Evolutionary conservation across 2,329 filamentous ascomycete species (phyloP), one percentile per base, ranked within the genome.

Genomic region (Hymenoscyphus fructigenus): DNA sequence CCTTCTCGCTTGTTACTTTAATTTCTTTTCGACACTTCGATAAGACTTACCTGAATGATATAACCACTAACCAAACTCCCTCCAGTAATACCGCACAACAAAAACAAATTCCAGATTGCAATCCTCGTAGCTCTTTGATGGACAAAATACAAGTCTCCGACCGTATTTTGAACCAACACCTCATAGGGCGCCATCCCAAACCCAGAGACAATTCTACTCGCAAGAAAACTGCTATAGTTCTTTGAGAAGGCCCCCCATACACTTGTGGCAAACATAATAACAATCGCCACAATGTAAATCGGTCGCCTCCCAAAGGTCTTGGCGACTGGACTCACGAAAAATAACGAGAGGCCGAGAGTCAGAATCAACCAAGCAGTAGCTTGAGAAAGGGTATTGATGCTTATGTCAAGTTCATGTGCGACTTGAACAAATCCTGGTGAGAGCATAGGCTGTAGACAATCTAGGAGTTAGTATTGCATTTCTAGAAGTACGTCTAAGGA

Each of bases 101-200:
- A 70, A 65, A 78, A 79, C 4, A 79, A 64, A 63, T 78, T 77
- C 76, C 76, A 80, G 73, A 6, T 76, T 74, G 28, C 61, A 47
- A 79, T 74, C 5, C 76, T 74, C 9, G 76, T 76, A 4, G 74
- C 79, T 38, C 79, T 75, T 67, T 81, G 75, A 67, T 81, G 79
- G 15, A 81, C 77, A 62, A 80, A 81, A 69, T 77, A 81, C 15
- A 81, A 64, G 65, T 81, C 79, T 1, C 75, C 77, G 41, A 81
- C 77, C 0, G 81, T 84, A 70, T 80, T 82, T 72, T 84, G 82
- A 4, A 85, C 81, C 5, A 85, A 73, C 2, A 83, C 78, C 68
- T 85, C 83, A 63, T 80, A 81, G 0, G 83, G 79, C 0, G 82
- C 81, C 79, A 83, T 83, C 4, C 81, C 81, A 5, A 84, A 71